phyloP scores from a whole-genome alignment of 176 grass and related monocot species.

The Avena atlantica region DNA sequence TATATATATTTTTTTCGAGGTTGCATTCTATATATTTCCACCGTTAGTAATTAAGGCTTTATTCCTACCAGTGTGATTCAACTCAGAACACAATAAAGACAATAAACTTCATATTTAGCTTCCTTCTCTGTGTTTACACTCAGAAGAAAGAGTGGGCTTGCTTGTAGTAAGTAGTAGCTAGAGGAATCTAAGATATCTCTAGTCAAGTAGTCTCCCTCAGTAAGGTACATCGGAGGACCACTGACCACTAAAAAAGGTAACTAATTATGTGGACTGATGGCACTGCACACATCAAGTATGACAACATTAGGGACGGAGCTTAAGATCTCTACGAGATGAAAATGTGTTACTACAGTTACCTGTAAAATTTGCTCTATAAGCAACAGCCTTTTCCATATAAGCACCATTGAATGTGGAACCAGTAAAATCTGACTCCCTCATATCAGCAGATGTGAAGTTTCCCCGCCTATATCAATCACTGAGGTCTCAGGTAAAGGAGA shows the following conservation, averaged over 20 bases:
- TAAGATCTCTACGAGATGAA: neutral
- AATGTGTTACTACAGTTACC: slow-evolving; percentile 50
- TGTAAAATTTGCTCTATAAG: slow-evolving; percentile 90
- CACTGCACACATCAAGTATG: slow-evolving; percentile 7
- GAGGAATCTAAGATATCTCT: slow-evolving; percentile 14
- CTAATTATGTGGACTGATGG: slow-evolving; percentile 39
- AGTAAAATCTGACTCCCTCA: slow-evolving; percentile 94
- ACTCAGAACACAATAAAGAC: slow-evolving; percentile 17
- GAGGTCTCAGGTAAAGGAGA: slow-evolving; percentile 18
- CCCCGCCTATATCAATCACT: slow-evolving; percentile 61
- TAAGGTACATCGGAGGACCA: slow-evolving; percentile 11
- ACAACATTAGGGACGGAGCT: neutral
- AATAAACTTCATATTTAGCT: neutral
- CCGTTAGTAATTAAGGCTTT: neutral
- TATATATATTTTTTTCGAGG: neutral
- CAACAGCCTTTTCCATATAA: slow-evolving; percentile 99
- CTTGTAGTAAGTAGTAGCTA: slow-evolving; percentile 6
- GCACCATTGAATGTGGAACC: slow-evolving; percentile 98
- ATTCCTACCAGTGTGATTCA: slow-evolving; percentile 11
- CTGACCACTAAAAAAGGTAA: slow-evolving; percentile 17
- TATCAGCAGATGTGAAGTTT: slow-evolving; percentile 92
- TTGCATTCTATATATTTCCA: neutral
- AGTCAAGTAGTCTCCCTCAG: neutral
- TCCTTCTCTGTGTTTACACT: slow-evolving; percentile 21
- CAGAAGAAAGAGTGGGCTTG: neutral